Conservation (phyloP, 345 rosid genomes). For the Noccaea bulbosa region DNA sequence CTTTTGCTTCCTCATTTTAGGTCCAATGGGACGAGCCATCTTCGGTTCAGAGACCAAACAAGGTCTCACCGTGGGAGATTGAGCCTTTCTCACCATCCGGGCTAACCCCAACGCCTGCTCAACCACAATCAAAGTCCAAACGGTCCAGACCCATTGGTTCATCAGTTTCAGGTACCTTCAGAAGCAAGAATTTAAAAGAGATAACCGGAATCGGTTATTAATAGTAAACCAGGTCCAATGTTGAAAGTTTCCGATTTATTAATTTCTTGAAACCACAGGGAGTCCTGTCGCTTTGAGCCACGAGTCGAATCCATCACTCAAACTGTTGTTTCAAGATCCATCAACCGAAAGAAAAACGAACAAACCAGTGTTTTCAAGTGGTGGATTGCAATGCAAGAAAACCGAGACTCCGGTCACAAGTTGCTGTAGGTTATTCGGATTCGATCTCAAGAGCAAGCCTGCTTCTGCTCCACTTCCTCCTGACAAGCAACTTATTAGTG, state of each 20-base stretch:
- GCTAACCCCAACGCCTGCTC: constrained; percentile 43
- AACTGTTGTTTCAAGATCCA: constrained; percentile 45
- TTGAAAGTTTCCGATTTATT: background rate
- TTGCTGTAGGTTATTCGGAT: constrained; percentile 67
- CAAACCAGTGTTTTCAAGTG: constrained; percentile 40
- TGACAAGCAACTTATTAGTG: constrained; percentile 38
- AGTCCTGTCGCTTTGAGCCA: constrained; percentile 55
- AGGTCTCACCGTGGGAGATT: constrained; percentile 85
- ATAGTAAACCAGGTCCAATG: background rate
- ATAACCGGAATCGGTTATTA: background rate
- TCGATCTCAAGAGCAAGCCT: constrained; percentile 52
- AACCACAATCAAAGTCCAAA: constrained; percentile 58
- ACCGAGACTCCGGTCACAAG: constrained; percentile 46
- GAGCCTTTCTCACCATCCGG: constrained; percentile 61
- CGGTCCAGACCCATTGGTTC: constrained; percentile 57
- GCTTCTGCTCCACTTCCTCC: constrained; percentile 28
- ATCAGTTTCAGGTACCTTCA: constrained; percentile 52
- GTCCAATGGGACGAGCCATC: constrained; percentile 87
- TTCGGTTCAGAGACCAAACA: constrained; percentile 66
- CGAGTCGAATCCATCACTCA: constrained; percentile 44
- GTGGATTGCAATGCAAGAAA: constrained; percentile 43
- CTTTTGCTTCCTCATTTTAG: constrained; percentile 41
- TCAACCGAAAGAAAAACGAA: constrained; percentile 46
- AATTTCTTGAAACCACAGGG: constrained; percentile 36
- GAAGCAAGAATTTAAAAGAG: background rate